Base-by-base conservation (phyloP, 1,139 yeast genomes). In the Hyphopichia pseudoburtonii region DNA sequence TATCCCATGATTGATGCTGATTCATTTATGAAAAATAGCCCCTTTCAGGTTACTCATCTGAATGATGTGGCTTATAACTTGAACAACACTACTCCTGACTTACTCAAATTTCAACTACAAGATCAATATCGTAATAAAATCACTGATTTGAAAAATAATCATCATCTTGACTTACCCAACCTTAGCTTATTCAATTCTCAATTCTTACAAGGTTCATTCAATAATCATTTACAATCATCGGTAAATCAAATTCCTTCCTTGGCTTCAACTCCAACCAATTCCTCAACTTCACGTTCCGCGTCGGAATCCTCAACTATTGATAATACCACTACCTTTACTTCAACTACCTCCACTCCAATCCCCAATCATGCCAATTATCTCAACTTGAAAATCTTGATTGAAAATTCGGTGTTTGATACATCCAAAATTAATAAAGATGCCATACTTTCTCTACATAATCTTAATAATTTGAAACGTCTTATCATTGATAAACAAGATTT, bases 71-170 rank as follows among this genome's bases (percentile, higher is more conserved):
- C 49, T 33, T 65, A 58, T 46, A 62, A 61, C 38, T 50, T 66
- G 32, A 42, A 54, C 40, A 66, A 67, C 39, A 66, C 73, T 21
- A 70, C 76, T 1, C 66, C 72, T 0, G 76, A 71, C 3, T 54
- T 70, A 22, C 60, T 71, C 41, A 70, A 69, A 47, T 70, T 69
- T 41, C 76, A 70, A 48, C 57, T 71, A 28, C 73, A 67, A 47
- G 73, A 71, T 43, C 73, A 70, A 44, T 57, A 63, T 41, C 54
- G 71, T 30, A 47, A 45, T 33, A 60, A 60, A 33, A 33, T 63
- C 34, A 46, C 46, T 23, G 69, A 62, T 28, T 45, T 62, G 33
- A 49, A 51, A 29, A 37, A 46, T 14, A 47, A 45, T 27, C 44
- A 43, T 22, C 44, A 43, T 22, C 32, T 16, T 16, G 42, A 39